A percentile compares a stretch with the other conserved stretches of the same genome.
Conservation (phyloP, 495 filamentous ascomycete species). For the Xylaria scruposa region DNA sequence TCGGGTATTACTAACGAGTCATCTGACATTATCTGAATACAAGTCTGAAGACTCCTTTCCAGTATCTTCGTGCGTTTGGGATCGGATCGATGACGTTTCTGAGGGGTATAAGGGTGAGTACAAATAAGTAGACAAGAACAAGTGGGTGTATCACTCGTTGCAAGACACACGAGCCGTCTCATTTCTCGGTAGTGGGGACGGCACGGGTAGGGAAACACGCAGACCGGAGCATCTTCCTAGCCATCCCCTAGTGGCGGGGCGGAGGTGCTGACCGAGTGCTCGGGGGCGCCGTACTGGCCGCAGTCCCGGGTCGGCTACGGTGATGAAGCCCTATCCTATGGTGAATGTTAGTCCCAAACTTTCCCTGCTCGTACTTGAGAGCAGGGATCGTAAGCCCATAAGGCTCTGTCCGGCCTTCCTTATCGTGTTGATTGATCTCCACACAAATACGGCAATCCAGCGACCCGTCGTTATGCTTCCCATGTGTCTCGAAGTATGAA, state of each 20-base stretch:
- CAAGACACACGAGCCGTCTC: background rate
- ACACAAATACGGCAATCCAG: constrained; percentile 73
- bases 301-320: constrained; percentile 39
- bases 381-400: constrained; percentile 71
- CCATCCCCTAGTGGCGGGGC: constrained; percentile 26
- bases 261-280: constrained; percentile 40
- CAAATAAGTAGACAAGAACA: background rate
- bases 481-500: constrained; percentile 58
- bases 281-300: constrained; percentile 31
- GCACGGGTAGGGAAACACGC: background rate
- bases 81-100: background rate
- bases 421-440: constrained; percentile 72
- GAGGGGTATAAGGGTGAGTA: constrained; percentile 12
- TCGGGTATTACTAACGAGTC: constrained; percentile 19
- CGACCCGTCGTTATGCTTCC: constrained; percentile 62
- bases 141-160: background rate
- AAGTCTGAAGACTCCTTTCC: background rate
- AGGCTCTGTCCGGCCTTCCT: constrained; percentile 64
- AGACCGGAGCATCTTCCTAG: background rate
- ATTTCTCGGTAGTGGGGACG: background rate
- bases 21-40: constrained; percentile 6
- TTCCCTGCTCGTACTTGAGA: constrained; percentile 48
- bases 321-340: constrained; percentile 35
- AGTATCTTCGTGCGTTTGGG: background rate
- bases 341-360: constrained; percentile 37